Evolutionary conservation across 2,329 filamentous ascomycete genomes (phyloP).

Genomic region (Botrytis aclada): DNA sequence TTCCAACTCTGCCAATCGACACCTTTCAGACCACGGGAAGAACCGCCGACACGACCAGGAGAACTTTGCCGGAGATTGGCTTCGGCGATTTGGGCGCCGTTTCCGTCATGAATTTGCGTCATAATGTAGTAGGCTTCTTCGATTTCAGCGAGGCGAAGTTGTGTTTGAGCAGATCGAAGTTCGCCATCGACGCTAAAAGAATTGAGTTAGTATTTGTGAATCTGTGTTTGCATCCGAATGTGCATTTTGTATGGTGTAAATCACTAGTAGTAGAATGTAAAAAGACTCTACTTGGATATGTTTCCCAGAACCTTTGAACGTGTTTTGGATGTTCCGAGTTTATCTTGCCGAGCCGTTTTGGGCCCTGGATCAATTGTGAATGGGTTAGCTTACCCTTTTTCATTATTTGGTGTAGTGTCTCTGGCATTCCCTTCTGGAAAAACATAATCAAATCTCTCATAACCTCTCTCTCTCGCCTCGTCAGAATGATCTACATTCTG

Average conservation of each 20-base stretch:
- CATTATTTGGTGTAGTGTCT: conserved; percentile 53
- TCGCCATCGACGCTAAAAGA: conserved; percentile 51
- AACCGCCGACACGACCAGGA: conserved; percentile 54
- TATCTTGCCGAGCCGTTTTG: no score
- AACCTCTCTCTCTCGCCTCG: conserved; percentile 40
- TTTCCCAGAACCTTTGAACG: background rate
- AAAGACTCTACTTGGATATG: background rate
- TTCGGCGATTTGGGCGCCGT: conserved; percentile 49
- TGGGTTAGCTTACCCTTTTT: conserved; percentile 43
- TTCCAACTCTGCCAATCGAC: conserved; percentile 56
- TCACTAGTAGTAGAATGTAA: background rate
- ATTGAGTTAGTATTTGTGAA: background rate
- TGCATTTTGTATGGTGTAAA: background rate
- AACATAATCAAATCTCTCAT: conserved; percentile 59
- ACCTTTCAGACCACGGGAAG: conserved; percentile 55
- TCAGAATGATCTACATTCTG: conserved; percentile 36
- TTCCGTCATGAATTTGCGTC: conserved; percentile 51
- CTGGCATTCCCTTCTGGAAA: conserved; percentile 54
- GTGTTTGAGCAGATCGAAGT: conserved; percentile 58
- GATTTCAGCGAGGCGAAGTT: conserved; percentile 61
- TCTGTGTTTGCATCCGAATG: background rate
- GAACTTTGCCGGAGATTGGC: conserved; percentile 52
- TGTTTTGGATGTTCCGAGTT: background rate
- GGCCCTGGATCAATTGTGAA: background rate
- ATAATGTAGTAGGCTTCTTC: conserved; percentile 60